Conservation (phyloP, 2,329 filamentous ascomycete genomes). For the Cadophora malorum region DNA sequence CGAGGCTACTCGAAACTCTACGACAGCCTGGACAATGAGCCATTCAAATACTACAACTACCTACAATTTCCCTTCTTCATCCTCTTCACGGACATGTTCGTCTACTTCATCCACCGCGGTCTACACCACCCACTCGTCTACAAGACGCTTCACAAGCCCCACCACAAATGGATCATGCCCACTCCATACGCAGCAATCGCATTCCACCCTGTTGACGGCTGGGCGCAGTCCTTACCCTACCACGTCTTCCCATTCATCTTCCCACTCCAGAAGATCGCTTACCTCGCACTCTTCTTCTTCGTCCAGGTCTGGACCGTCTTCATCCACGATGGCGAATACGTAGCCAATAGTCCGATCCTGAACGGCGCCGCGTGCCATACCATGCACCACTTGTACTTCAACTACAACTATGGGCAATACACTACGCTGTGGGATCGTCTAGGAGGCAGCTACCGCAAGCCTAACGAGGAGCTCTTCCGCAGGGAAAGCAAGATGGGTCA, state of each 20-base stretch:
- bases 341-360: conserved; percentile 87
- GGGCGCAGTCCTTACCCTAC: conserved; percentile 86
- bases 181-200: conserved; percentile 91
- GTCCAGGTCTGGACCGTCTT: conserved; percentile 98
- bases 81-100: conserved; percentile 85
- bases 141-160: conserved; percentile 91
- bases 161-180: conserved; percentile 99
- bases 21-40: conserved; percentile 76
- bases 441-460: conserved; percentile 84
- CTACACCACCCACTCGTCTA: conserved; percentile 83
- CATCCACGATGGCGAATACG: conserved; percentile 95
- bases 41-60: conserved; percentile 78
- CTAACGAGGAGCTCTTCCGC: conserved; percentile 84
- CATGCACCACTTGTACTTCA: conserved; percentile 87
- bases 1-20: conserved; percentile 88
- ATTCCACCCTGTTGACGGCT: conserved; percentile 94
- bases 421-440: conserved; percentile 91
- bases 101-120: conserved; percentile 91
- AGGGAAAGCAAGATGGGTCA: conserved; percentile 86
- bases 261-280: conserved; percentile 89
- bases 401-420: conserved; percentile 95
- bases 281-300: conserved; percentile 84
- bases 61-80: conserved; percentile 89
- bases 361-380: conserved; percentile 96
- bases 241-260: conserved; percentile 93